phyloP scores from a whole-genome alignment of 768 basidiomycete genomes.

The Calocybe gangraenosa region DNA sequence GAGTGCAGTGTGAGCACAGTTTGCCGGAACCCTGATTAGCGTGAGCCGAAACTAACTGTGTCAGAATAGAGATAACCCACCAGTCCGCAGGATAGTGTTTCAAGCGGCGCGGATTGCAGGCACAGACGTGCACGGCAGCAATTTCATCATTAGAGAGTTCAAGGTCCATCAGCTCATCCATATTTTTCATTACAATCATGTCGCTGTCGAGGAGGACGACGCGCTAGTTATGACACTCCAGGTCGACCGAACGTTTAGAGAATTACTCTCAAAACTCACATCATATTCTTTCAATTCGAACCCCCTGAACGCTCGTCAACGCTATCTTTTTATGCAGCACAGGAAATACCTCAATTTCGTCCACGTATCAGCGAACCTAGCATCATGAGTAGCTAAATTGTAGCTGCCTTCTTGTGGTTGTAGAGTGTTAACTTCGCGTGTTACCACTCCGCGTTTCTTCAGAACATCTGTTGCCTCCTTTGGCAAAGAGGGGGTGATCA shows the following conservation, averaged over 20 bases:
- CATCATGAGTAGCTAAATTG: conserved; percentile 36
- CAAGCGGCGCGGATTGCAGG: conserved; percentile 88
- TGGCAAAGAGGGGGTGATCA: conserved; percentile 62
- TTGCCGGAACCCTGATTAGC: conserved; percentile 77
- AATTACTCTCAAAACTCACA: conserved; percentile 30
- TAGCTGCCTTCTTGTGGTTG: conserved; percentile 44
- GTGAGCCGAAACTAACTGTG: conserved; percentile 5
- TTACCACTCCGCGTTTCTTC: conserved; percentile 43
- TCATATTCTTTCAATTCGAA: conserved; percentile 70
- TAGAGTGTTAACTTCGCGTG: conserved; percentile 58
- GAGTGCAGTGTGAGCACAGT: conserved; percentile 77
- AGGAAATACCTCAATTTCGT: conserved; percentile 51
- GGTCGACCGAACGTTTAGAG: background rate
- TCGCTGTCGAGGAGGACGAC: conserved; percentile 83
- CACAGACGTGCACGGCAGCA: conserved; percentile 86
- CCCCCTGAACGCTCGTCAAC: conserved; percentile 25
- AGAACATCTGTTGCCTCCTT: conserved; percentile 50
- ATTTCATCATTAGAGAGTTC: conserved; percentile 66
- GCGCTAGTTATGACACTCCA: conserved; percentile 36
- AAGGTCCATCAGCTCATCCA: conserved; percentile 72
- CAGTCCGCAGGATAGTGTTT: conserved; percentile 88
- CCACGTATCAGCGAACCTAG: conserved; percentile 68
- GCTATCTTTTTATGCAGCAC: background rate
- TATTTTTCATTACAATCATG: conserved; percentile 79
- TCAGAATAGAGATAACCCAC: conserved; percentile 33